Percentiles rank a stretch among this genome's conserved stretches.
These are phyloP conservation scores for Acidiella bohemica DNA, from an alignment of 495 filamentous ascomycete genomes.

Conservation along the genomic window DNA sequence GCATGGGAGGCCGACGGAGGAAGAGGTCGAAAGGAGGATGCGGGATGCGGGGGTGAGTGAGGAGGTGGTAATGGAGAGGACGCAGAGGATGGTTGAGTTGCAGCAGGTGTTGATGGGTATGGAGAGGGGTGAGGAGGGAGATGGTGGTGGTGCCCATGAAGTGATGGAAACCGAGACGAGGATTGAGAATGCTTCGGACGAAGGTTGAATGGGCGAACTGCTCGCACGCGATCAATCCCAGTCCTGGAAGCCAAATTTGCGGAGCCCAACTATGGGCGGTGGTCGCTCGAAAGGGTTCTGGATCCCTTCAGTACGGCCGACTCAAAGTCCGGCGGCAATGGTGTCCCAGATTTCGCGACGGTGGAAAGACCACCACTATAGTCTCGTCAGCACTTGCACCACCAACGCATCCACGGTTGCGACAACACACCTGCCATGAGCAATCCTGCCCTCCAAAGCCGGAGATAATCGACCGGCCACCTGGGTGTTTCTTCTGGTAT, in stretches of 20 bases:
- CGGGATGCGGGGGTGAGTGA: constrained; percentile 11
- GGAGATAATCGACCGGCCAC: constrained; percentile 10
- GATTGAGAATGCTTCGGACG: constrained; percentile 10
- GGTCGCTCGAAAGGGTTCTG: constrained; percentile 5
- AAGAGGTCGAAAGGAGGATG: constrained; percentile 7
- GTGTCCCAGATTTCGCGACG: constrained; percentile 2
- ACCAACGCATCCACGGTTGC: background rate
- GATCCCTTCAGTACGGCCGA: constrained; percentile 8
- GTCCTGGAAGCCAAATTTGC: constrained; percentile 6
- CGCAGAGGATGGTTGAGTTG: constrained; percentile 16
- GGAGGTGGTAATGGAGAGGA: constrained; percentile 12
- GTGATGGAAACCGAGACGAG: too few species aligned
- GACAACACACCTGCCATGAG: constrained; percentile 7
- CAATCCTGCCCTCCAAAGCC: constrained; percentile 11
- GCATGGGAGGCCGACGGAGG: constrained; percentile 3
- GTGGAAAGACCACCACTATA: constrained; percentile 14
- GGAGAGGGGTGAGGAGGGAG: constrained; percentile 9
- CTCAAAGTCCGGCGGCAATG: constrained; percentile 5
- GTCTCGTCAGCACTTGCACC: background rate
- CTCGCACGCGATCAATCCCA: constrained; percentile 6
- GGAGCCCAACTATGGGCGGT: constrained; percentile 7
- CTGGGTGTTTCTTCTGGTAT: constrained; percentile 8
- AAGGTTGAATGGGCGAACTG: background rate
- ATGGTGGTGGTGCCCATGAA: background rate
- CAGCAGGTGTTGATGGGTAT: constrained; percentile 12